Evolutionary conservation across 2,329 filamentous ascomycete species (phyloP).

Genomic region (Akanthomyces muscarius): DNA sequence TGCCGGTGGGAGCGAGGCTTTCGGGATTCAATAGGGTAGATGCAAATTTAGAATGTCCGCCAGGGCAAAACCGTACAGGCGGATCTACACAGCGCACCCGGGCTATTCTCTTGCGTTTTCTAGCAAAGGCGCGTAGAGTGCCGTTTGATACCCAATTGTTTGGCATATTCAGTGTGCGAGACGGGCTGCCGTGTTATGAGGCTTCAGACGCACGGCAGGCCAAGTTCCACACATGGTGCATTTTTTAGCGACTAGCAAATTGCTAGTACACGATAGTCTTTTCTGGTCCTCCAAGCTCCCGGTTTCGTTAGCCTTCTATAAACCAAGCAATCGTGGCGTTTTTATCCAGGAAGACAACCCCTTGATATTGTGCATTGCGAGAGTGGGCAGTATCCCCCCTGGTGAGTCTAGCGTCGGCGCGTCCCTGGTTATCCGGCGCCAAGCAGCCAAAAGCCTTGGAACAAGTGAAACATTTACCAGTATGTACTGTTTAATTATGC

Average conservation of each 20-base stretch:
- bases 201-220: neutral
- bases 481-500: neutral
- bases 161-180: neutral
- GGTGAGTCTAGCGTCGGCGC: neutral
- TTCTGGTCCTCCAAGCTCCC: neutral
- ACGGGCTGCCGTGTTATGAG: neutral
- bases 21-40: neutral
- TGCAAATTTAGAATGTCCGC: neutral
- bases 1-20: neutral
- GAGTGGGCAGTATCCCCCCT: neutral
- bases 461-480: neutral
- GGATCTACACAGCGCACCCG: neutral
- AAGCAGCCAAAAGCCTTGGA: conserved; percentile 1
- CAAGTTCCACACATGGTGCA: neutral
- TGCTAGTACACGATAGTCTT: neutral
- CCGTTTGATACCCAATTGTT: conserved; percentile 13
- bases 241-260: neutral
- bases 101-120: neutral
- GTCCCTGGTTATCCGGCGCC: neutral
- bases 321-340: neutral
- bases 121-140: neutral
- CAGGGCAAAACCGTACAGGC: neutral
- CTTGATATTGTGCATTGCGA: neutral
- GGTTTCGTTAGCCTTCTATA: neutral
- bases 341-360: neutral